Conservation (phyloP, 805 yeast genomes). For the Trichomonascus vanleenenianus region DNA sequence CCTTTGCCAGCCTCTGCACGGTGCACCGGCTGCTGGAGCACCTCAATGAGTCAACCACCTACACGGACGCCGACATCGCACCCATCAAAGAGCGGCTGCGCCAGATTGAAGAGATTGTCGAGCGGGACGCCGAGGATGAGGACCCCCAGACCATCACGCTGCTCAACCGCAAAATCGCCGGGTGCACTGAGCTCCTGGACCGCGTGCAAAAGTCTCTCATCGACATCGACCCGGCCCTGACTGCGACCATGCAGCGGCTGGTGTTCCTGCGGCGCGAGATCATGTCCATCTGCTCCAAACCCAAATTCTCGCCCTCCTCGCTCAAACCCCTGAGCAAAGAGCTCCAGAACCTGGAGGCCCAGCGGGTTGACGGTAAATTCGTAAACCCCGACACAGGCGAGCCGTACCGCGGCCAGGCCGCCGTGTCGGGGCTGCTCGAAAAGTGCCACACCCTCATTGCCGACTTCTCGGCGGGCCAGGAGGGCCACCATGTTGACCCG, state of each 20-base stretch:
- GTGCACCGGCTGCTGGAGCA: conserved; percentile 80
- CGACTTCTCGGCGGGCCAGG: conserved; percentile 47
- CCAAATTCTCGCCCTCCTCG: conserved; percentile 26
- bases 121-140: conserved; percentile 30
- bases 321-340: conserved; percentile 32
- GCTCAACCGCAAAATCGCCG: conserved; percentile 56
- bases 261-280: conserved; percentile 57
- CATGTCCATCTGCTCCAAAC: conserved; percentile 42
- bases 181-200: conserved; percentile 51
- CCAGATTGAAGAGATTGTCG: conserved; percentile 61
- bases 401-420: conserved; percentile 22
- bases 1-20: conserved; percentile 81
- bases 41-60: conserved; percentile 70
- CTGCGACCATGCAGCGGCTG: conserved; percentile 48
- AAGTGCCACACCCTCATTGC: conserved; percentile 70
- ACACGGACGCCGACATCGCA: conserved; percentile 72
- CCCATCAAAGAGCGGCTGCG: conserved; percentile 69
- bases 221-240: conserved; percentile 44
- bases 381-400: conserved; percentile 17
- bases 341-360: conserved; percentile 37
- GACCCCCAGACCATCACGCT: conserved; percentile 53
- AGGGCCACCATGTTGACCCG: conserved; percentile 35
- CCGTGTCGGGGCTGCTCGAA: conserved; percentile 45
- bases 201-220: conserved; percentile 50
- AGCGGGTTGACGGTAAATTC: conserved; percentile 53